Evolutionary conservation across 257 asterid genomes (phyloP).

Genomic region (Scutellaria baicalensis): DNA sequence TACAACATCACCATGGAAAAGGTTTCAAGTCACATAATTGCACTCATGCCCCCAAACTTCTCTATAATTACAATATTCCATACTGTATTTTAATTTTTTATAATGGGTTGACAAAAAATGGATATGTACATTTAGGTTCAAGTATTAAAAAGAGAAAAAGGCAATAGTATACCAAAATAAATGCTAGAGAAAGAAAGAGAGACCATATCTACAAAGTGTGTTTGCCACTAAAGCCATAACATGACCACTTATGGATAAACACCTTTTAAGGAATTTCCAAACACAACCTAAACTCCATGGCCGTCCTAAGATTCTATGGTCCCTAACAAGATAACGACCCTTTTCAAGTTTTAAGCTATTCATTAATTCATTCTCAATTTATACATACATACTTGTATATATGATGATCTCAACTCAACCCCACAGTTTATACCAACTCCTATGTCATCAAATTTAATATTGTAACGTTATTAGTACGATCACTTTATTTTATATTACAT

Average conservation of each 20-base stretch:
- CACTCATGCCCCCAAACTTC: background rate
- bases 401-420: conserved; percentile 27
- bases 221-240: conserved; percentile 33
- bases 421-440: conserved; percentile 60
- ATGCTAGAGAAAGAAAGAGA: background rate
- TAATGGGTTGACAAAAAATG: background rate
- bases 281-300: conserved; percentile 45
- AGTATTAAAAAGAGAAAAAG: background rate
- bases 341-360: background rate
- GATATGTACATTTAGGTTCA: background rate
- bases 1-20: conserved; percentile 10
- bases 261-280: conserved; percentile 47
- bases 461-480: background rate
- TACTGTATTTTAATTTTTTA: background rate
- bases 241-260: conserved; percentile 41
- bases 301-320: conserved; percentile 76
- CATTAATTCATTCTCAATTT: background rate
- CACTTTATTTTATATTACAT: background rate
- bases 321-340: conserved; percentile 51
- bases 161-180: background rate
- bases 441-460: conserved; percentile 5
- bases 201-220: conserved; percentile 31
- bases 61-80: background rate
- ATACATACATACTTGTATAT: conserved; percentile 3
- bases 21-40: background rate